Percentiles rank a stretch among this genome's conserved stretches.
phyloP scores from a whole-genome alignment of 768 basidiomycete species.

The Mycena crocata region DNA sequence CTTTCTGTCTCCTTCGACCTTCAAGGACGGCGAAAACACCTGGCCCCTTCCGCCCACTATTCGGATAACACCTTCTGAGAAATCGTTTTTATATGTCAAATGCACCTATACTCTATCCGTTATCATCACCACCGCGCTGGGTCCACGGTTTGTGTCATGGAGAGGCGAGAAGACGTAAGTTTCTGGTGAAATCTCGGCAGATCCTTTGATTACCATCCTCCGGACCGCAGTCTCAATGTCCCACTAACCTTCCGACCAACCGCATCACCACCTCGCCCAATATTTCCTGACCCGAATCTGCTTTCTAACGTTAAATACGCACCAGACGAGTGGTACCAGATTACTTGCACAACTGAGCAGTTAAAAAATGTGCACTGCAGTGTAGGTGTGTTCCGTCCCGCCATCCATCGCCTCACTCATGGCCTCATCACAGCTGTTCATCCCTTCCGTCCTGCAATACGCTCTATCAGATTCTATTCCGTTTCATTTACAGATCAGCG shows the following conservation, averaged over 20 bases:
- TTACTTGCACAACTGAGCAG: slow-evolving; percentile 39
- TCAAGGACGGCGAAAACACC: slow-evolving; percentile 13
- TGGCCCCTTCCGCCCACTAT: slow-evolving; percentile 26
- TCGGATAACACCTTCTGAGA: slow-evolving; percentile 13
- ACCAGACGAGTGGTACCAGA: slow-evolving; percentile 60
- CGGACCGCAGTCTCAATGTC: slow-evolving; percentile 43
- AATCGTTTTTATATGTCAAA: slow-evolving; percentile 15
- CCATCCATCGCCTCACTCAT: slow-evolving; percentile 3
- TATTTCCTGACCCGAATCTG: slow-evolving; percentile 50
- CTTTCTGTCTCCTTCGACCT: slow-evolving; percentile 25
- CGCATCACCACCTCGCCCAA: slow-evolving; percentile 49
- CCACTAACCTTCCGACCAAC: slow-evolving; percentile 50
- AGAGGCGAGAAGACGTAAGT: slow-evolving; percentile 23
- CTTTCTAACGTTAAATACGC: slow-evolving; percentile 53
- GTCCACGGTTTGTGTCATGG: slow-evolving; percentile 23
- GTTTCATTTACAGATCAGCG: slow-evolving; percentile 57
- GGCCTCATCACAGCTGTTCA: slow-evolving; percentile 48
- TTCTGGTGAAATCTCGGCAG: not conserved
- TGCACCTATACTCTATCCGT: slow-evolving; percentile 23
- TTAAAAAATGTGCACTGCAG: slow-evolving; percentile 49
- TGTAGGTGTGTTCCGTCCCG: slow-evolving; percentile 40
- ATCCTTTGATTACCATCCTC: not conserved
- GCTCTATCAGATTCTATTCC: slow-evolving; percentile 54
- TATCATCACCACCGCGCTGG: slow-evolving; percentile 18
- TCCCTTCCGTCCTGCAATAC: slow-evolving; percentile 53